These are phyloP conservation scores for Rhodotorula sp. DNA, from an alignment of 1,284 basidiomycete genomes.

Conservation along the genomic window DNA sequence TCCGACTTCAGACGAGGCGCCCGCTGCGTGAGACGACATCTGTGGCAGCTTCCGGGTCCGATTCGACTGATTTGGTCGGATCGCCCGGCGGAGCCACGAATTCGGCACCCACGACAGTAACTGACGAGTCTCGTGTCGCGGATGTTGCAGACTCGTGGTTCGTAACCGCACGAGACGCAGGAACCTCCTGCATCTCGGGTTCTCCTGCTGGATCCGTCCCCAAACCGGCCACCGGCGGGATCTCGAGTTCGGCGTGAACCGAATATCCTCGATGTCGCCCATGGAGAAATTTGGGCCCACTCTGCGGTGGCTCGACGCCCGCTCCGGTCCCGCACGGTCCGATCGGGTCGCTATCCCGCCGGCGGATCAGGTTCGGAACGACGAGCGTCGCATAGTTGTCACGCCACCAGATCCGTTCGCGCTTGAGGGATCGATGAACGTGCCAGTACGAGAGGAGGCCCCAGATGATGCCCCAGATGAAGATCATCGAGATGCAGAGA, in stretches of 20 bases:
- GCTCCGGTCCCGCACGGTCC: not conserved
- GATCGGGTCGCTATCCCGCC: not conserved
- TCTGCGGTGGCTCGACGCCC: not conserved
- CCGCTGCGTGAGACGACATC: too few relatives aligned
- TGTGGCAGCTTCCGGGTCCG: too few relatives aligned
- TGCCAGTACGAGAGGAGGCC: conserved; percentile 12
- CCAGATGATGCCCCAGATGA: conserved; percentile 31
- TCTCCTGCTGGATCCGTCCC: too few relatives aligned
- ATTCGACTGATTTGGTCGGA: too few relatives aligned
- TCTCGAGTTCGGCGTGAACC: not conserved
- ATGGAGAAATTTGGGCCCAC: not conserved
- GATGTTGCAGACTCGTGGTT: too few relatives aligned
- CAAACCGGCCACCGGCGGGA: not conserved
- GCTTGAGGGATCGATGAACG: conserved; percentile 9
- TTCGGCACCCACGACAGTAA: too few relatives aligned
- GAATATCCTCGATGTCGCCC: not conserved
- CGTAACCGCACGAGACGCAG: not conserved
- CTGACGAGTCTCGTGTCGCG: too few relatives aligned
- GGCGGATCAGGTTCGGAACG: not conserved
- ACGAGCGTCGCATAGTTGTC: conserved; percentile 7
- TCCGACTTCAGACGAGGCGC: too few relatives aligned
- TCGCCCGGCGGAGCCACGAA: too few relatives aligned
- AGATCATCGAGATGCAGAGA: conserved; percentile 26
- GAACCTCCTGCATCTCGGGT: not conserved
- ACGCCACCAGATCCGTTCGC: conserved; percentile 18